Evolutionary conservation across 805 yeast genomes (phyloP), one percentile per base, ranked within the genome.

Genomic region (Candida vaughaniae): DNA sequence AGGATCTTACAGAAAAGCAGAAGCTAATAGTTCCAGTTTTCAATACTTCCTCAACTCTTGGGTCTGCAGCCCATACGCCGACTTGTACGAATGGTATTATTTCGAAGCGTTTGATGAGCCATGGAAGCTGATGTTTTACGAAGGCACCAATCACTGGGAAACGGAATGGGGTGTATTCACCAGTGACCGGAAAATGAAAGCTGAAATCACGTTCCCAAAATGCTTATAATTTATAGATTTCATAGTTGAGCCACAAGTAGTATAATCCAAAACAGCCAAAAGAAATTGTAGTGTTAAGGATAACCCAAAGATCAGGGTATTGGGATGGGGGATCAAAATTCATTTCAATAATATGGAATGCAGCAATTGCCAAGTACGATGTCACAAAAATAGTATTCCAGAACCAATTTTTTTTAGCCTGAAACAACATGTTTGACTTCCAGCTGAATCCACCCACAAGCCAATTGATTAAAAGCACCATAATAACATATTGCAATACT

Each of bases 271-370:
- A 91, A 41, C 89, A 85, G 0, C 75, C 83, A 53, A 87, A 89
- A 0, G 93, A 83, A 3, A 89, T 52, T 0, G 81, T 51, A 28
- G 83, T 78, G 52, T 93, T 93, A 3, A 78, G 73, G 16, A 91
- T 70, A 0, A 86, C 86, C 90, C 93, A 87, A 4, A 93, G 48
- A 57, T 93, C 97, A 1, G 97, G 96, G 45, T 78, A 82, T 25
- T 60, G 55, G 1, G 56, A 43, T 1, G 91, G 87, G 2, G 95
- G 80, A 1, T 44, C 48, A 7, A 71, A 40, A 16, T 59, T 48
- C 25, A 58, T 51, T 39, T 89, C 96, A 6, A 76, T 55, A 0
- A 70, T 33, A 46, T 83, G 90, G 19, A 82, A 61, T 0, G 50
- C 56, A 1, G 65, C 52, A 50, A 82, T 75, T 0, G 67, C 75